A percentile compares a stretch with the other conserved stretches of the same genome.
Conservation (phyloP, 2,329 filamentous ascomycete genomes). For the Curvularia lunata region DNA sequence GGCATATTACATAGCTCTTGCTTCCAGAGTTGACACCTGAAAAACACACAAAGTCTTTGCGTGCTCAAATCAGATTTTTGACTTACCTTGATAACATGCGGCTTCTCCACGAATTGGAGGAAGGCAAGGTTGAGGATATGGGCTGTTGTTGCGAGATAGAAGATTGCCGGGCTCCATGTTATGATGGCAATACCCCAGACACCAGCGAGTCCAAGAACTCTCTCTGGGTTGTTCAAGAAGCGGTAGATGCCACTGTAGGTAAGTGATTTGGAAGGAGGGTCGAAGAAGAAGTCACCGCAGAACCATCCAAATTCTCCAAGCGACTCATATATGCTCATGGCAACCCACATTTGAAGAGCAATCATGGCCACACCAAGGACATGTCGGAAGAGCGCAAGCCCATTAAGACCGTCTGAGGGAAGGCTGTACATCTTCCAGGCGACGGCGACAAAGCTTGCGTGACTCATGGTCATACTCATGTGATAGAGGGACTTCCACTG, state of each 20-base stretch:
- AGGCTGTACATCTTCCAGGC: conserved; percentile 95
- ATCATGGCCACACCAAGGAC: conserved; percentile 82
- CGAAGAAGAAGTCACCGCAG: conserved; percentile 92
- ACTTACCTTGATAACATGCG: conserved; percentile 71
- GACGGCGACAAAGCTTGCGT: conserved; percentile 84
- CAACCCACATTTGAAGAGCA: conserved; percentile 89
- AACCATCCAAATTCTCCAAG: conserved; percentile 94
- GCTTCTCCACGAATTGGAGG: conserved; percentile 91
- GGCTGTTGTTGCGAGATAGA: conserved; percentile 82
- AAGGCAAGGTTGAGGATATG: conserved; percentile 86
- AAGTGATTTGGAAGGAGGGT: conserved; percentile 77
- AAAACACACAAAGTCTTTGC: not conserved
- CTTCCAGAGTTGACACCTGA: not conserved
- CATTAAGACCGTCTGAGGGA: conserved; percentile 86
- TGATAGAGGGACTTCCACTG: conserved; percentile 98
- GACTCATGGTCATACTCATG: conserved; percentile 88
- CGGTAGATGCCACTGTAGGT: conserved; percentile 98
- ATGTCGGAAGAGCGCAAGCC: conserved; percentile 84
- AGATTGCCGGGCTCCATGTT: conserved; percentile 85
- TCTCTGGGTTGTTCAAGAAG: conserved; percentile 96
- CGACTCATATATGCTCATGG: conserved; percentile 90
- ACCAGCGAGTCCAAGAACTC: conserved; percentile 90
- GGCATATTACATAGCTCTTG: too few species aligned
- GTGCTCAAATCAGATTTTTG: not conserved
- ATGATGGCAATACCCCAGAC: conserved; percentile 94